Evolutionary conservation across 345 rosid species (phyloP).

Genomic region (Anacardium occidentale): DNA sequence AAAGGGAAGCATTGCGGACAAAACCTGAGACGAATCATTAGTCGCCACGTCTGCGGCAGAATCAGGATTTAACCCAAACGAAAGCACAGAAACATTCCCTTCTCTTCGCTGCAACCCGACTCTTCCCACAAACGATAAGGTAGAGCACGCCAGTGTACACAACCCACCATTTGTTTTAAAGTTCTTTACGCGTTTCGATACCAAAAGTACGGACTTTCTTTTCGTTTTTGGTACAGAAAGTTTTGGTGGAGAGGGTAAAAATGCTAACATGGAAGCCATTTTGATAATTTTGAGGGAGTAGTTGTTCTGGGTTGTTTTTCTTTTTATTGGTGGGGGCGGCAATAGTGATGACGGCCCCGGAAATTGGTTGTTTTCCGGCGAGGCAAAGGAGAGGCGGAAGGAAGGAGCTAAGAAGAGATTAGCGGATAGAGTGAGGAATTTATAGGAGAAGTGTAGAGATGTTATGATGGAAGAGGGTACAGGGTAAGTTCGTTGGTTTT

Average conservation of each 20-base stretch:
- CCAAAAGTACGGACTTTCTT: slow-evolving; percentile 5
- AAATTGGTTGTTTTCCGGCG: slow-evolving; percentile 26
- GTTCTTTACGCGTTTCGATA: slow-evolving; percentile 8
- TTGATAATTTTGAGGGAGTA: neutral
- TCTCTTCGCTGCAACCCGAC: slow-evolving; percentile 70
- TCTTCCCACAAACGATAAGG: slow-evolving; percentile 68
- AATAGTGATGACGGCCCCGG: slow-evolving; percentile 25
- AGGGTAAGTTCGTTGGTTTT: neutral
- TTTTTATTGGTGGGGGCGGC: neutral
- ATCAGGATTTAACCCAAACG: slow-evolving; percentile 51
- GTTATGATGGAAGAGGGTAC: neutral
- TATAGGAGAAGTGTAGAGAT: neutral
- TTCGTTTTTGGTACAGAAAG: slow-evolving; percentile 14
- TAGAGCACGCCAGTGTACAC: slow-evolving; percentile 54
- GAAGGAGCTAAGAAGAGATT: slow-evolving; percentile 16
- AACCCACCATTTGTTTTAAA: slow-evolving; percentile 24
- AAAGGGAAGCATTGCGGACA: slow-evolving; percentile 90
- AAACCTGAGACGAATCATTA: slow-evolving; percentile 59
- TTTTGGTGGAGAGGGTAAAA: slow-evolving; percentile 28
- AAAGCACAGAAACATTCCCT: slow-evolving; percentile 68
- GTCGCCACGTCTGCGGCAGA: slow-evolving; percentile 30
- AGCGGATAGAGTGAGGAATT: slow-evolving; percentile 18
- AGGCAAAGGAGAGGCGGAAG: slow-evolving; percentile 24
- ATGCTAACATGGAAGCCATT: slow-evolving; percentile 41
- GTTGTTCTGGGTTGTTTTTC: neutral